A percentile compares a stretch with the other conserved stretches of the same genome.
Evolutionary conservation across 192 early-diverging fungal genomes (phyloP).

Genomic region (Globomyces pollinis-pini): DNA sequence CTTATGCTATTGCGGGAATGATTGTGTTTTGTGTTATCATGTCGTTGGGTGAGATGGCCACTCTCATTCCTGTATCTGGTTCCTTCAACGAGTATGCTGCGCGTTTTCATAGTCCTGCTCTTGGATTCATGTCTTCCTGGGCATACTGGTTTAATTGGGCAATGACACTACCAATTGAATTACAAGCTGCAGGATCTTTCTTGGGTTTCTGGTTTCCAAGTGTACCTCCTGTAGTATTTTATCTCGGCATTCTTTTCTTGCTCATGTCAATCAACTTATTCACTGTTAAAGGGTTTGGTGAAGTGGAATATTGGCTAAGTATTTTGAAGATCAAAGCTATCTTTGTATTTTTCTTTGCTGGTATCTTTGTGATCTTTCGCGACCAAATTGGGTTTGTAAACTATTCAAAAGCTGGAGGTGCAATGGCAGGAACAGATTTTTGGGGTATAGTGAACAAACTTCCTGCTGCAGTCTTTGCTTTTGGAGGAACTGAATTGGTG

Average conservation of each 20-base stretch:
- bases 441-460: slow-evolving; percentile 62
- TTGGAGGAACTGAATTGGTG: slow-evolving; percentile 78
- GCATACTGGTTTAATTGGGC: slow-evolving; percentile 35
- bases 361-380: slow-evolving; percentile 45
- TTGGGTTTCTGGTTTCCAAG: slow-evolving; percentile 53
- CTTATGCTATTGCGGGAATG: slow-evolving; percentile 53
- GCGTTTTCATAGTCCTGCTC: slow-evolving; percentile 74
- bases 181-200: slow-evolving; percentile 68
- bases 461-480: slow-evolving; percentile 68
- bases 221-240: slow-evolving; percentile 12
- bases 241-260: slow-evolving; percentile 47
- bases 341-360: slow-evolving; percentile 74
- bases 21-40: slow-evolving; percentile 44
- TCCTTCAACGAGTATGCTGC: slow-evolving; percentile 37
- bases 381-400: slow-evolving; percentile 44
- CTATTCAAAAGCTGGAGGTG: slow-evolving; percentile 45
- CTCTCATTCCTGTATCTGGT: slow-evolving; percentile 70
- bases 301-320: slow-evolving; percentile 73
- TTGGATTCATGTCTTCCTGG: slow-evolving; percentile 52
- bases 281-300: slow-evolving; percentile 60
- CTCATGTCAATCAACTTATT: slow-evolving; percentile 55
- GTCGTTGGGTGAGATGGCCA: slow-evolving; percentile 76
- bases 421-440: too few species aligned
- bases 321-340: slow-evolving; percentile 77
- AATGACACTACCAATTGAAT: slow-evolving; percentile 50